These are phyloP conservation scores for Nelumbo lutea DNA, from an alignment of 164 flowering plant genomes.

Conservation along the genomic window DNA sequence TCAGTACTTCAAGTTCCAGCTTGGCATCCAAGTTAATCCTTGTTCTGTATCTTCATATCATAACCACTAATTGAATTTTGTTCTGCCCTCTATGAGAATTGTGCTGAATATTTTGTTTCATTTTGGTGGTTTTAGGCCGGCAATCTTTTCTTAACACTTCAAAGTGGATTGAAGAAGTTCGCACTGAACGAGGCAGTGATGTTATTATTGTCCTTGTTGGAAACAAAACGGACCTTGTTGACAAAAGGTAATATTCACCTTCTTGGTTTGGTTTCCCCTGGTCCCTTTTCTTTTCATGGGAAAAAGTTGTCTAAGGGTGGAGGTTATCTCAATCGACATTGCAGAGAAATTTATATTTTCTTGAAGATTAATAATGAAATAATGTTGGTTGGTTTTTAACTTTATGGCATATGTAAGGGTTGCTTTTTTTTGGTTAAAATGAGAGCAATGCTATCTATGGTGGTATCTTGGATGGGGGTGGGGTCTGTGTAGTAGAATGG, in stretches of 20 bases:
- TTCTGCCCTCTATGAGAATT: neutral
- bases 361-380: too few relatives aligned
- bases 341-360: too few relatives aligned
- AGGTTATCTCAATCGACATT: too few relatives aligned
- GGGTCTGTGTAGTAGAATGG: too few relatives aligned
- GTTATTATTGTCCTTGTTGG: constrained; percentile 69
- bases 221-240: constrained; percentile 67
- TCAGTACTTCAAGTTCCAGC: too few relatives aligned
- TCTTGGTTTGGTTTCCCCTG: neutral
- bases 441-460: too few relatives aligned
- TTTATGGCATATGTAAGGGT: too few relatives aligned
- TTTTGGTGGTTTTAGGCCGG: constrained; percentile 27
- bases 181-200: constrained; percentile 68
- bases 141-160: constrained; percentile 59
- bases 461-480: too few relatives aligned
- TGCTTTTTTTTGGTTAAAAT: too few relatives aligned
- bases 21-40: too few relatives aligned
- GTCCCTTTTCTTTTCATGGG: neutral
- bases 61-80: neutral
- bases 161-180: constrained; percentile 69
- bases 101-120: constrained; percentile 5
- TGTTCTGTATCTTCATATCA: too few relatives aligned
- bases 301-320: neutral
- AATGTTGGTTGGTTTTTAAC: too few relatives aligned
- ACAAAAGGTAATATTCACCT: constrained; percentile 40